Evolutionary conservation across 1,284 basidiomycete species (phyloP), one percentile per base, ranked within the genome.

Genomic region (Rhodotorula mucilaginosa): DNA sequence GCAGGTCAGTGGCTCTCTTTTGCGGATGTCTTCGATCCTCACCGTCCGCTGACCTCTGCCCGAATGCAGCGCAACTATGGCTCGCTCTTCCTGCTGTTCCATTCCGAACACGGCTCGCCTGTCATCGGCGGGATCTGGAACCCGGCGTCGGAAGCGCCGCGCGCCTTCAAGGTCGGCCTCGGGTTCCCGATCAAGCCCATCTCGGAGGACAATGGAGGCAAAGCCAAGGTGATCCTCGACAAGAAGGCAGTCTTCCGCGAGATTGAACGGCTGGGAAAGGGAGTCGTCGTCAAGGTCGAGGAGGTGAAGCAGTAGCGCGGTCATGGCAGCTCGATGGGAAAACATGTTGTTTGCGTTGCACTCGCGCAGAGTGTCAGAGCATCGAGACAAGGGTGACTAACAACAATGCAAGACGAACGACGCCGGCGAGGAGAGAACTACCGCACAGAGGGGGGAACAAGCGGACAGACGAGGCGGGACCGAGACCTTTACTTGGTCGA

Each of bases 41-140:
- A 46, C 0, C 12, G 60, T 19, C 16, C n/a, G n/a, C 67, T 52
- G 39, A 70, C 64, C 31, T 15, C 48, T n/a, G 23, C 48, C 16
- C 8, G 5, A 2, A 7, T 10, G 61, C 68, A 73, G 68, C 58
- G 57, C 88, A 7, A 97, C 92, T 81, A 84, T 86, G 12, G 90
- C 93, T 76, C 89, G 89, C 0, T 86, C 92, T 74, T 72, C 75
- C 86, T 91, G 65, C 85, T 97, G 63, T 99, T 98, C 84, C 88
- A 89, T 78, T 96, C 99, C 78, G 82, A 85, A 0, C 85, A 89
- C 51, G 97, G 97, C 21, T 94, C 96, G 0, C 83, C 86, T 64
- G 83, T 85, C 13, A 88, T 96, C 65, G 95, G 92, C 12, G 89
- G 87, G 0, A 87, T 97, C 1, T 98, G 93, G 91, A 92, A 97